Base-by-base conservation (phyloP, 2,329 filamentous ascomycete species). In the Sclerotinia spermophila region DNA sequence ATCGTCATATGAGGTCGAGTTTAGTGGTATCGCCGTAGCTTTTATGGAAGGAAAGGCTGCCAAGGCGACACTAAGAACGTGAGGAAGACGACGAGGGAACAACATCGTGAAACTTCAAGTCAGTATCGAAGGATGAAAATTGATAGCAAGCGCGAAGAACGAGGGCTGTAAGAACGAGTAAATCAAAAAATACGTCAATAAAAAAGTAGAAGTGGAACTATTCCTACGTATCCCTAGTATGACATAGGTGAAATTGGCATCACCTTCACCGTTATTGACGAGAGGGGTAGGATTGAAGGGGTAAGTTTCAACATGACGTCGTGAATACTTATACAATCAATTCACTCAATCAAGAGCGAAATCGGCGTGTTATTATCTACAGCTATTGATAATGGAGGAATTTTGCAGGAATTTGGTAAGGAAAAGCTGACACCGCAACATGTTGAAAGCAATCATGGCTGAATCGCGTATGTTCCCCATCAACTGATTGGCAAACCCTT, bases 21-120 rank as follows among this genome's bases (percentile, higher is more conserved):
- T n/a, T 21, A 6, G 17, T 42, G 56, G 56, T 19, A 53, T 53
- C 7, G 58, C 55, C 24, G 24, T 11, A n/a, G 58, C 67, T 27
- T 44, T 64, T n/a, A 59, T 30, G 42, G 61, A 30, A 24, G 62
- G 62, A 35, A 66, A 53, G 21, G 59, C 33, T 35, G 67, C 67
- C 11, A 69, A 51, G 35, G 56, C 58, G 15, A 69, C 38, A 35
- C 59, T 40, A 53, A 64, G 45, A 27, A 38, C 45, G 19, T 40
- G 45, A 64, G 58, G 27, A 44, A 51, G 56, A 38, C 27, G 56
- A 30, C 27, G 17, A 45, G 45, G 17, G 45, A 55, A 40, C 45
- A 55, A 64, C 67, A 69, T 69, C 7, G 40, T 64, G 33, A 30
- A 19, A 64, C 15, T 51, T 64, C 21, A 40, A 53, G 27, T 7